Base-by-base conservation (phyloP, 345 rosid genomes). In the Corymbia maculata region DNA sequence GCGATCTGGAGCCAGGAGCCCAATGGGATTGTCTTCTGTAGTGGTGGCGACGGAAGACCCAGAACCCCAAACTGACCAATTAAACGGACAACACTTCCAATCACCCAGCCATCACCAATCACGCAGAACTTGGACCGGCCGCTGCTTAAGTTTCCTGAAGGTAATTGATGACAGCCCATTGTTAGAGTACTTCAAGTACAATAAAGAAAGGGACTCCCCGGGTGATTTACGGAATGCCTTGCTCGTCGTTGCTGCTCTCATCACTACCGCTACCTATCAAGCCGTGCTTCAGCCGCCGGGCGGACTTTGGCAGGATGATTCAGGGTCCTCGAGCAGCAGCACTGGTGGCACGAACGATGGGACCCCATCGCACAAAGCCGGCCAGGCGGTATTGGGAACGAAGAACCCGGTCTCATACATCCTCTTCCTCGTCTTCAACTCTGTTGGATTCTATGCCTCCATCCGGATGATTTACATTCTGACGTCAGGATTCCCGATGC, bases 231-330 rank as follows among this genome's bases (percentile, higher is more conserved):
- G 92, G 24, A 90, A 68, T 32, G 86, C 87, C 17, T 79, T 93
- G n/a, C 85, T 92, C 1, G 88, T 91, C 36, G 87, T 92, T 7
- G 91, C 92, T 1, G 79, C 89, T 26, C 89, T 93, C 64, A 92
- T 93, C 86, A 64, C 91, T 13, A 89, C 93, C 24, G 80, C 92
- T 1, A 94, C 94, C 86, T 91, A 90, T 85, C 92, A 91, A 87
- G 92, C 94, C n/a, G 94, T 84, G 1, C 70, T 90, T 55, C 91
- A 85, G 66, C 92, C 92, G 47, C 94, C 93, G 1, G 91, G 93
- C 42, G 92, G 94, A 24, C 53, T 90, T 1, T 90, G 94, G 94
- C 93, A 92, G 88, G 91, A 88, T 68, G 87, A 91, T 87, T 88
- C 87, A 49, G 66, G 16, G 47, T 6, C 49, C 7, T 55, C 61